Evolutionary conservation across 192 early-diverging fungal species (phyloP).

Genomic region (Rhizoclosmatium globosum): DNA sequence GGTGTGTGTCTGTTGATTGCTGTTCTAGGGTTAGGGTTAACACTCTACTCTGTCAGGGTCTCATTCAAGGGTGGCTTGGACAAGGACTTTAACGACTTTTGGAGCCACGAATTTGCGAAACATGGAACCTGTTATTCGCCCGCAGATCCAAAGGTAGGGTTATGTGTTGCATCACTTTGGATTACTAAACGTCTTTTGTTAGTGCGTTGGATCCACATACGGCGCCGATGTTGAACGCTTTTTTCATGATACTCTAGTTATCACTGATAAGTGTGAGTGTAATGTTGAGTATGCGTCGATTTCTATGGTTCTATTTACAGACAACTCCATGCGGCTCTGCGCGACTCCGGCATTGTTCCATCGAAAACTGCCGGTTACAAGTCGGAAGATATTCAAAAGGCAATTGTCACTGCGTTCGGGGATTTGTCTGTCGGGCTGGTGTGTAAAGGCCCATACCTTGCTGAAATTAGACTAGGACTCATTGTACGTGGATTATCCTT

Average conservation of each 20-base stretch:
- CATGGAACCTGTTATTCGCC: slow-evolving; percentile 38
- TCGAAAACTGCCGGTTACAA: slow-evolving; percentile 18
- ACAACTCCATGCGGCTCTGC: slow-evolving; percentile 28
- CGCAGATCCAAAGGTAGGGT: slow-evolving; percentile 1
- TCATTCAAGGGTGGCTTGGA: slow-evolving; percentile 33
- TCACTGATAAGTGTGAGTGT: slow-evolving; percentile 10
- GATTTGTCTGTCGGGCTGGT: slow-evolving; percentile 22
- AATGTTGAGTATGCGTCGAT: neutral
- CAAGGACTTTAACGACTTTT: slow-evolving; percentile 32
- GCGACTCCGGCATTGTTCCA: slow-evolving; percentile 15
- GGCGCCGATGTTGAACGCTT: slow-evolving; percentile 24
- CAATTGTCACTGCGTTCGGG: slow-evolving; percentile 19
- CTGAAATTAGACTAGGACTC: slow-evolving; percentile 33
- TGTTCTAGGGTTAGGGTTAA: neutral
- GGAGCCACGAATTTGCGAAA: slow-evolving; percentile 34
- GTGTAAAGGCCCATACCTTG: slow-evolving; percentile 38
- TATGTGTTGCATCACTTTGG: neutral
- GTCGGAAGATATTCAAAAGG: slow-evolving; percentile 22
- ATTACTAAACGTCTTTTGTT: neutral
- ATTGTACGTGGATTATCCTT: neutral
- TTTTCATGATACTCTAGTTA: slow-evolving; percentile 24
- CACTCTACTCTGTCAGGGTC: slow-evolving; percentile 29
- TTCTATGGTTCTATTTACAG: slow-evolving; percentile 1
- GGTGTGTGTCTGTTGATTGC: slow-evolving; percentile 9
- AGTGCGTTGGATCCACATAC: slow-evolving; percentile 13